Evolutionary conservation across 2,329 filamentous ascomycete species (phyloP).

Genomic region (Botrytis squamosa): DNA sequence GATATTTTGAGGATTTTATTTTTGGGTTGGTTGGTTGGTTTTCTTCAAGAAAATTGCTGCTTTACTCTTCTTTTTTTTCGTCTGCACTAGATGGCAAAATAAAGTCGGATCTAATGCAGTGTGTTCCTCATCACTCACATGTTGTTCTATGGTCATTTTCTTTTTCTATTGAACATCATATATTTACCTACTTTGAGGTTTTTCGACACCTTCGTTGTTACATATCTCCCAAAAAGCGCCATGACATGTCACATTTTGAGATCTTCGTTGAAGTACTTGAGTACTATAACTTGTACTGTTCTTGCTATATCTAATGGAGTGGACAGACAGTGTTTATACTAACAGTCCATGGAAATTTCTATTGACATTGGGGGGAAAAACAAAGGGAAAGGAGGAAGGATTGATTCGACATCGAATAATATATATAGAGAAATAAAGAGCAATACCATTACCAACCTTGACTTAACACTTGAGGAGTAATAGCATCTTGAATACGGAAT

Average conservation of each 20-base stretch:
- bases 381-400: background rate
- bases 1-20: constrained; percentile 21
- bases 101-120: constrained; percentile 38
- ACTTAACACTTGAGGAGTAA: background rate
- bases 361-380: background rate
- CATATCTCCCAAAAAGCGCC: constrained; percentile 14
- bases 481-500: background rate
- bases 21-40: constrained; percentile 28
- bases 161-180: constrained; percentile 12
- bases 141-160: constrained; percentile 22
- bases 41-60: constrained; percentile 30
- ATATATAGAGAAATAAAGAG: background rate
- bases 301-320: constrained; percentile 4
- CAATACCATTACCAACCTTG: background rate
- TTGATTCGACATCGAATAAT: constrained; percentile 4
- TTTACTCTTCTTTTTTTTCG: constrained; percentile 34
- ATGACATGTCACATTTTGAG: constrained; percentile 11
- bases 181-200: background rate
- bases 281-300: background rate
- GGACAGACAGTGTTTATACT: background rate
- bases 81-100: constrained; percentile 40
- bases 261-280: constrained; percentile 6
- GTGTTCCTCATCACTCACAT: constrained; percentile 29
- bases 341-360: background rate
- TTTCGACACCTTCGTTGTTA: constrained; percentile 15